Base-by-base conservation (phyloP, 2,329 filamentous ascomycete genomes). In the Aspergillus udagawae region DNA sequence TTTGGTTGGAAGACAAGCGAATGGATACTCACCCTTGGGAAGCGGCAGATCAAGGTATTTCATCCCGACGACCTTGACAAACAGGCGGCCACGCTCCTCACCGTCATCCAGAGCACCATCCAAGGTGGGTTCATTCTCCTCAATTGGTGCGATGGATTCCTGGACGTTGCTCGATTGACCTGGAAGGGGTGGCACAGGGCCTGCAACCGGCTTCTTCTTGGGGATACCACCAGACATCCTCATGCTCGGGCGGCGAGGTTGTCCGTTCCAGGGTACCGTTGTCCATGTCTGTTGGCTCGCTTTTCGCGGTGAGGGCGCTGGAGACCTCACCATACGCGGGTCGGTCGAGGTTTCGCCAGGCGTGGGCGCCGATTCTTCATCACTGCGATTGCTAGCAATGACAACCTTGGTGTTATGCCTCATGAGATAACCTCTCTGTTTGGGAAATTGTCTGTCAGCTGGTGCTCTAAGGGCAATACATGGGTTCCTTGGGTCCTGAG, bases 351-450 rank as follows among this genome's bases (percentile, higher is more conserved):
- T 57, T 17, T 68, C 63, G 1, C 70, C 68, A 32, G 62, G 63
- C 32, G 65, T 69, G 32, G 64, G 65, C 51, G 62, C 68, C 29
- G 65, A 64, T 63, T 75, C 86, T 70, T 72, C 88, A 60, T 88
- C 82, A 63, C 89, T 88, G 49, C 83, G 82, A 70, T 82, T 86
- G 71, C 88, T 96, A n/a, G 94, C 94, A 51, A 96, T 86, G 52
- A 99, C 91, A 54, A 99, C 84, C 75, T 97, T 97, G 3, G 93
- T 97, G 76, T 97, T 99, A 68, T 99, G 93, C 68, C 94, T 87
- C 93, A 97, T 99, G 49, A 97, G 82, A 71, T 99, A 99, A 56
- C 94, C 94, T 80, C 95, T 92, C 92, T 97, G 89, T 86, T 82
- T 82, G 65, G 75, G 80, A 66, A 77, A 68, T 70, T 74, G 82